Base-by-base conservation (phyloP, 1,284 basidiomycete species). In the Mycosarcoma maydis region DNA sequence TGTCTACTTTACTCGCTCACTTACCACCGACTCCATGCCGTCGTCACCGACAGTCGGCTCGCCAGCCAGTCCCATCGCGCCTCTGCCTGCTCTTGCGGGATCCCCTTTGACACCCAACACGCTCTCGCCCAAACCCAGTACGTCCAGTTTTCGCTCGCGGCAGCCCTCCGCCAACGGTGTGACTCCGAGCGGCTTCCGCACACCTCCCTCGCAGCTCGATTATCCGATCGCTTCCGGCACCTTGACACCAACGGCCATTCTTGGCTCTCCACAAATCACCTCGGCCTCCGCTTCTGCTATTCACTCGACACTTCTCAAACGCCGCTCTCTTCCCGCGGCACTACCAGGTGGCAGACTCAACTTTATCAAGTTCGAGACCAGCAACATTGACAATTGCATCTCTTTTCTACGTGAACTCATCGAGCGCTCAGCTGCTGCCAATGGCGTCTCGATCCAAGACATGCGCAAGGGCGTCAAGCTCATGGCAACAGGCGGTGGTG, bases 401-500 rank as follows among this genome's bases (percentile, higher is more conserved):
- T 84, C 86, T 46, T 99, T 97, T 84, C 89, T 99, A 65, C 88
- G 90, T 68, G 87, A 88, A 42, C 88, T 98, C 49, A 96, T 99
- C 79, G 86, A 89, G 72, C 88, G 89, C 23, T 94, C 91, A 26
- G 95, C 96, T 8, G 83, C 86, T 39, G 87, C 90, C n/a, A 98
- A 98, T 80, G 87, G 88, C 29, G 95, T 98, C 11, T 87, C 90
- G 1, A 88, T 96, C 67, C 89, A 89, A 55, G 90, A 94, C 77
- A 98, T 99, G 95, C 89, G 91, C 70, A 86, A 87, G 56, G 89
- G 90, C 41, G 94, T 99, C 80, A 94, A 95, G 85, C 92, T 99
- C 77, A 92, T 97, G 89, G 94, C 94, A 5, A 99, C 96, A 0
- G 96, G 96, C 34, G 96, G 96, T 13, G 96, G 96, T 39, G 95